Conservation (phyloP, 306 rosid genomes). For the Amphicarpaea edgeworthii region DNA sequence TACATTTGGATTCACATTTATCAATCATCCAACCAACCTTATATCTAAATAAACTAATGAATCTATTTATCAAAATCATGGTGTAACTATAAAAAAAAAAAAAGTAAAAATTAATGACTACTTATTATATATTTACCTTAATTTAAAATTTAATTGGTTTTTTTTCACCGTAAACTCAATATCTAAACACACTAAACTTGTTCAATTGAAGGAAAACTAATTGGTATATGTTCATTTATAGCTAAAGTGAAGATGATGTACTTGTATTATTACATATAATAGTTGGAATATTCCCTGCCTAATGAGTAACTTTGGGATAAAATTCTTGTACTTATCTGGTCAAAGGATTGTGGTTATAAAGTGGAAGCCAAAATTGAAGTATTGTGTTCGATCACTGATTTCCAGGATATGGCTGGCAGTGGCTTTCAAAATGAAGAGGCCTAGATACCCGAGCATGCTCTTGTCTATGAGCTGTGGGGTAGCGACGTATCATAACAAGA, state of each 20-base stretch:
- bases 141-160: too few species aligned
- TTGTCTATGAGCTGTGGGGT: conserved; percentile 40
- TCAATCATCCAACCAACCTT: too few species aligned
- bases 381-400: conserved; percentile 43
- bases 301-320: conserved; percentile 23
- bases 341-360: conserved; percentile 43
- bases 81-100: too few species aligned
- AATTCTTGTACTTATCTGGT: conserved; percentile 8
- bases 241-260: not conserved
- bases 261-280: not conserved
- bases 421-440: conserved; percentile 38
- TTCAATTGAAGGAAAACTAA: not conserved
- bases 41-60: too few species aligned
- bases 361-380: conserved; percentile 29
- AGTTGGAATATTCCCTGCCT: conserved; percentile 37
- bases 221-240: not conserved
- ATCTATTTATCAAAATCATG: too few species aligned
- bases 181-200: too few species aligned
- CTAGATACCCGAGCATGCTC: conserved; percentile 30
- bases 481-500: conserved; percentile 28
- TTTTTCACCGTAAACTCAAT: too few species aligned
- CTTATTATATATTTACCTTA: too few species aligned
- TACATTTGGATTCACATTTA: too few species aligned
- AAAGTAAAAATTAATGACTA: too few species aligned
- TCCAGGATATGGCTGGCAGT: conserved; percentile 42